Evolutionary conservation across 1,284 basidiomycete genomes (phyloP).

Genomic region (Gymnopus androsaceus): DNA sequence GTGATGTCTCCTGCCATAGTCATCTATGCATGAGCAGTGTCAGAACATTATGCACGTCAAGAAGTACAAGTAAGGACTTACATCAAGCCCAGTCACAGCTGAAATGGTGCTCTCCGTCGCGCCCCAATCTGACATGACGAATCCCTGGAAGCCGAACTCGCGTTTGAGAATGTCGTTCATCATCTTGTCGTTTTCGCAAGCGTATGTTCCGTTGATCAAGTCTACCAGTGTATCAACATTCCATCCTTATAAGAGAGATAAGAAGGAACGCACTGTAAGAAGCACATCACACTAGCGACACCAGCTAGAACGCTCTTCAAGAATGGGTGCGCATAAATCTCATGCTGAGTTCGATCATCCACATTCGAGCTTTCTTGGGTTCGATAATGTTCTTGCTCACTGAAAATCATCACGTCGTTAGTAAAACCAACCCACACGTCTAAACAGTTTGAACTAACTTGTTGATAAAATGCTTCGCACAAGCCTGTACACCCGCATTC

Average conservation of each 20-base stretch:
- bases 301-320: constrained; percentile 76
- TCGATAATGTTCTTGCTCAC: constrained; percentile 69
- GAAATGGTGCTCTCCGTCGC: constrained; percentile 49
- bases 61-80: constrained; percentile 30
- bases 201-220: constrained; percentile 74
- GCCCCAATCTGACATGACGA: constrained; percentile 41
- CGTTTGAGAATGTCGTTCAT: constrained; percentile 80
- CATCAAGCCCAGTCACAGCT: constrained; percentile 69
- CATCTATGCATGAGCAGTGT: constrained; percentile 47
- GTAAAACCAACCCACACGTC: too few relatives aligned
- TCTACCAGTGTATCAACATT: constrained; percentile 35
- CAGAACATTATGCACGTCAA: neutral
- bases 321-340: constrained; percentile 75
- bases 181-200: constrained; percentile 76
- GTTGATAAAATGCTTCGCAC: constrained; percentile 77
- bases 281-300: constrained; percentile 79
- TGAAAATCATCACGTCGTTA: too few relatives aligned
- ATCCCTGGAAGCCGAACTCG: constrained; percentile 82
- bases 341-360: constrained; percentile 78
- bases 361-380: constrained; percentile 62
- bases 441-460: constrained; percentile 65
- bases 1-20: constrained; percentile 74
- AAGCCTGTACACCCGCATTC: constrained; percentile 69
- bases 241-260: neutral
- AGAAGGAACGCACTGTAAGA: constrained; percentile 49